Conservation (phyloP, 2,329 filamentous ascomycete genomes). For the Xylaria multiplex region DNA sequence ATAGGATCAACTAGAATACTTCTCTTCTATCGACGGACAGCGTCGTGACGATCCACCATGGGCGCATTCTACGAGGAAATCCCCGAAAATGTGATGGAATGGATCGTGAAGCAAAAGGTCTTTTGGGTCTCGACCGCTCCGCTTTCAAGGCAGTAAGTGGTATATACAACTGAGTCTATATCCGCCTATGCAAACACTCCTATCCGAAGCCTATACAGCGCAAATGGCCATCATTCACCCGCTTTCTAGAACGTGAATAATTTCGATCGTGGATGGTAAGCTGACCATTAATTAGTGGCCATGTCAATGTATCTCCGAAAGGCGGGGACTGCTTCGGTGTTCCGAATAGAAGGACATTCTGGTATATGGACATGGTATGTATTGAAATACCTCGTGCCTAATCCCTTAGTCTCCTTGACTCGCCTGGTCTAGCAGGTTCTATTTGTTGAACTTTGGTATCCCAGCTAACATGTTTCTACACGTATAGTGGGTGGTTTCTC, state of each 20-base stretch:
- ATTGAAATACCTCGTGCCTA: too few species aligned
- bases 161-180: background rate
- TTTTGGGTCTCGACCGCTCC: slow-evolving; percentile 82
- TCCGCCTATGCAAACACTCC: too few species aligned
- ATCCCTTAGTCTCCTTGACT: too few species aligned
- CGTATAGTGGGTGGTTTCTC: slow-evolving; percentile 13
- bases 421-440: too few species aligned
- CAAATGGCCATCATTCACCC: background rate
- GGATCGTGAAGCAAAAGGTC: slow-evolving; percentile 74
- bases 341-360: slow-evolving; percentile 49
- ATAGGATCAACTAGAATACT: too few species aligned
- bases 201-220: too few species aligned
- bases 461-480: too few species aligned
- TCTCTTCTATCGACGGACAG: background rate
- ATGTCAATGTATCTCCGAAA: slow-evolving; percentile 83
- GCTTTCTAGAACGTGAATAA: background rate
- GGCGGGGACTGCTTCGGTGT: slow-evolving; percentile 63
- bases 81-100: slow-evolving; percentile 61
- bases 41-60: slow-evolving; percentile 39
- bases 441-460: too few species aligned
- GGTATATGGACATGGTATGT: slow-evolving; percentile 70
- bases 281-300: slow-evolving; percentile 50
- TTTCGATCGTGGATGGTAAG: background rate
- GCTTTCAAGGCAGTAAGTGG: slow-evolving; percentile 52
- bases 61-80: slow-evolving; percentile 48